Evolutionary conservation across 1,284 basidiomycete genomes (phyloP), one percentile per base, ranked within the genome.

Genomic region (Mycosarcoma mackinlayi): DNA sequence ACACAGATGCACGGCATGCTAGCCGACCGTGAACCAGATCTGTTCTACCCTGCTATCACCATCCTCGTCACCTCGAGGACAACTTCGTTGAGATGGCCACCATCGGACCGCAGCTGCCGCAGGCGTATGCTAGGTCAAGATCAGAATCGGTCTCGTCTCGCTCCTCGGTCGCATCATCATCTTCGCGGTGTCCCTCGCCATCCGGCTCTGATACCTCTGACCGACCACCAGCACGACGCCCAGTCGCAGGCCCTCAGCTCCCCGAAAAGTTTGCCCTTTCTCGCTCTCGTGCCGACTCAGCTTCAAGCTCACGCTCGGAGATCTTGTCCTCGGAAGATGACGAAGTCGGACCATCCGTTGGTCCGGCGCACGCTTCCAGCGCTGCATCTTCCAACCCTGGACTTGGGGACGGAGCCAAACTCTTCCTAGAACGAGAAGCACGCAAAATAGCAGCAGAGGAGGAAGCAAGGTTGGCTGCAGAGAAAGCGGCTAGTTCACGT

Each of bases 371-470:
- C 3, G 59, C 67, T 4, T 23, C 51, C 1, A 21, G 14, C 14
- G n/a, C 37, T 5, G 8, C 35, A n/a, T 16, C 38, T 4, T 18
- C 10, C 16, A 8, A 53, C 41, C 28, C 49, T 11, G 53, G 34
- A 16, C 37, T 67, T 30, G 58, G 45, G 25, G 41, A 46, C 14
- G 73, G 64, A 2, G 55, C 61, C 10, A 54, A 44, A 23, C 40
- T 27, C 0, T 70, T 75, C 28, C 33, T 75, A 0, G 73, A 75
- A 28, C 41, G 73, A 18, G 70, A 75, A 54, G 62, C 64, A 21
- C 46, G 70, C 9, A 50, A 49, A 13, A 56, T 54, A 11, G 49
- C 52, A 18, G 62, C 66, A 4, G 55, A 59, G 16, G 38, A 42
- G 23, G 64, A 72, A 7, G 69, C 65, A 5, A 37, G 48, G 6